Percentiles rank a stretch among this genome's conserved stretches.
Evolutionary conservation across 2,329 filamentous ascomycete species (phyloP).

Genomic region (Pseudogymnoascus sp.): DNA sequence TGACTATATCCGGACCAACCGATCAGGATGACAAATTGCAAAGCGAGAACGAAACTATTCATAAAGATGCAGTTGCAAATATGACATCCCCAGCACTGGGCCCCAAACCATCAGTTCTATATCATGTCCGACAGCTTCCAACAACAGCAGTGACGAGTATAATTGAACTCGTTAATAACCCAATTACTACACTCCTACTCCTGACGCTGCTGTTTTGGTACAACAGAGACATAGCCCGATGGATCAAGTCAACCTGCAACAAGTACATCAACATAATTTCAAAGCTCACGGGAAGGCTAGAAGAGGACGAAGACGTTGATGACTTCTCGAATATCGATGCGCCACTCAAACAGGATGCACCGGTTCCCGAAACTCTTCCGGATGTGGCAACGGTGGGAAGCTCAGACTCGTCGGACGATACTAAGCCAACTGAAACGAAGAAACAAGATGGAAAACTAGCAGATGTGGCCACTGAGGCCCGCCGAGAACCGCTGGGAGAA

Average conservation of each 20-base stretch:
- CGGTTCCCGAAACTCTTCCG: neutral
- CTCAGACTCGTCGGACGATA: neutral
- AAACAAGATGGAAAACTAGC: constrained; percentile 27
- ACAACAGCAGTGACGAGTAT: constrained; percentile 45
- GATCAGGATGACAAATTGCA: constrained; percentile 17
- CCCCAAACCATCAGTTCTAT: constrained; percentile 35
- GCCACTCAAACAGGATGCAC: neutral
- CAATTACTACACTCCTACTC: constrained; percentile 31
- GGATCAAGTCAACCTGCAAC: constrained; percentile 2
- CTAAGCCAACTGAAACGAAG: constrained; percentile 21
- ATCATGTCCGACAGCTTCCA: constrained; percentile 46
- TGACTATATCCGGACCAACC: constrained; percentile 38
- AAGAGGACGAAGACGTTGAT: constrained; percentile 6
- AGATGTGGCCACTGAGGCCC: neutral
- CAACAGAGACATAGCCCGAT: constrained; percentile 17
- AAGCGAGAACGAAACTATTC: constrained; percentile 33
- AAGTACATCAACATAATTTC: neutral
- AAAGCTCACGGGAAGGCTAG: neutral
- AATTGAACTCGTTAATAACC: constrained; percentile 51
- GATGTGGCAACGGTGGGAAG: neutral
- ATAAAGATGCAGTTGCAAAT: neutral
- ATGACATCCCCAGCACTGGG: constrained; percentile 33
- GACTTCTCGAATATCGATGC: neutral
- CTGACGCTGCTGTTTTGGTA: constrained; percentile 18
- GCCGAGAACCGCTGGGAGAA: neutral